Evolutionary conservation across 2,329 filamentous ascomycete species (phyloP), one percentile per base, ranked within the genome.

Genomic region (Sphaerostilbella broomeana): DNA sequence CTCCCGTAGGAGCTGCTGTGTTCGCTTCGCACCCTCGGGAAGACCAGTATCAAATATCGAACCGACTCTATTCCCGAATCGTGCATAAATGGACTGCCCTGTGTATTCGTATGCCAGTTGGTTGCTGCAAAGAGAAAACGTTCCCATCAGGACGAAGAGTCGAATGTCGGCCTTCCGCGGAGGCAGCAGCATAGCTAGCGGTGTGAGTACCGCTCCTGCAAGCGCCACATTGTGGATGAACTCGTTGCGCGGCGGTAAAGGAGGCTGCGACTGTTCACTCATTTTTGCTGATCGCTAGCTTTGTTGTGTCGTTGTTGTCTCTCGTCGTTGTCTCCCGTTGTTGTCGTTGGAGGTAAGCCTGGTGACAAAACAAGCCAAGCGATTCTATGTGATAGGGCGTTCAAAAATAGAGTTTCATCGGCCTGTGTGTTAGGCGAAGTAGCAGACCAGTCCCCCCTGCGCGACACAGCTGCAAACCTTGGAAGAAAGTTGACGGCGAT

Each of bases 91-190:
- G 19, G 72, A 75, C 35, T 63, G 63, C 35, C 75, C 75, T 11
- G 68, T 77, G 59, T 72, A 77, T 58, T 76, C 73, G 58, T 70
- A 67, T 34, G 64, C 64, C 27, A 79, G 69, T 57, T 73, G 71
- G 56, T 73, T 73, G 42, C 71, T 69, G 40, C 69, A 68, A 48
- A 73, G 66, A 20, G 74, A 69, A 48, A 72, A 67, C 41, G 67
- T 65, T 42, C 63, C 63, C 41, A 64, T 64, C 35, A 79, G 70
- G 38, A 74, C 56, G 34, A 68, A 50, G 55, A 69, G 67, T 43
- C 74, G 72, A 35, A 72, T 42, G 55, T 75, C 70, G 35, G 72
- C 54, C 29, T 65, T 67, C 37, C 73, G 68, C 29, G 73, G 73
- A 13, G 73, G 73, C 17, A 75, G 61, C 29, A 68, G 55, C 51